These are phyloP conservation scores for Leccinum obscurum DNA, from an alignment of 768 basidiomycete species.

Conservation along the genomic window DNA sequence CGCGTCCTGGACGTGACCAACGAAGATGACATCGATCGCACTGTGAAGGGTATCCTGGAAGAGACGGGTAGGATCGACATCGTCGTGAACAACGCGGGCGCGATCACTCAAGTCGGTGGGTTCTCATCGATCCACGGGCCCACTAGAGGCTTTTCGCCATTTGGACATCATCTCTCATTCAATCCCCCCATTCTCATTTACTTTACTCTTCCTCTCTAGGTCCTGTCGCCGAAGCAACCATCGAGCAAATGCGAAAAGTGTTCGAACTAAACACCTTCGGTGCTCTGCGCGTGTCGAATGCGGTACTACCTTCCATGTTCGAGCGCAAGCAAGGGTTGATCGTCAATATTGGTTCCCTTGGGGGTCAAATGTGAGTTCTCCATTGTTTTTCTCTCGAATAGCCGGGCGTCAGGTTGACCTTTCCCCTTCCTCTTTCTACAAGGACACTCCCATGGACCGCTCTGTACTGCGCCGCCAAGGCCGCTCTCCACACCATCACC, in stretches of 20 bases:
- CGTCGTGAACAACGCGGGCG: slow-evolving; percentile 79
- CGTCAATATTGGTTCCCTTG: slow-evolving; percentile 73
- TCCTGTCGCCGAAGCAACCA: slow-evolving; percentile 50
- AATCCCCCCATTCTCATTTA: background rate
- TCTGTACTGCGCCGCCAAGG: slow-evolving; percentile 57
- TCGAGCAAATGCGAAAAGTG: slow-evolving; percentile 49
- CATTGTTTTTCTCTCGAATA: background rate
- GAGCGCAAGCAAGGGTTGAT: slow-evolving; percentile 59
- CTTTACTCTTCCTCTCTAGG: slow-evolving; percentile 26
- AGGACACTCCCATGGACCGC: slow-evolving; percentile 73
- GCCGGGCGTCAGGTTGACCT: slow-evolving; percentile 2
- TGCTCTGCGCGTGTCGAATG: slow-evolving; percentile 56
- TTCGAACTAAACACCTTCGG: slow-evolving; percentile 72
- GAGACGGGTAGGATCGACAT: slow-evolving; percentile 67
- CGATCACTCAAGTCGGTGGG: slow-evolving; percentile 43
- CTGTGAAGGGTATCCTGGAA: slow-evolving; percentile 50
- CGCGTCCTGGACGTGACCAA: slow-evolving; percentile 62
- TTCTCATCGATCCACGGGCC: background rate
- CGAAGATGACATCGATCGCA: slow-evolving; percentile 53
- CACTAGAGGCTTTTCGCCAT: background rate
- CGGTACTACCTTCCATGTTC: slow-evolving; percentile 74
- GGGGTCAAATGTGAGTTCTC: slow-evolving; percentile 52
- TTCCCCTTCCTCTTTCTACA: background rate
- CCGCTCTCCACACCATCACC: slow-evolving; percentile 57
- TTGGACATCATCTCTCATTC: background rate